phyloP scores from a whole-genome alignment of 2,329 filamentous ascomycete genomes.

The Ploettnerulaceae sp. region DNA sequence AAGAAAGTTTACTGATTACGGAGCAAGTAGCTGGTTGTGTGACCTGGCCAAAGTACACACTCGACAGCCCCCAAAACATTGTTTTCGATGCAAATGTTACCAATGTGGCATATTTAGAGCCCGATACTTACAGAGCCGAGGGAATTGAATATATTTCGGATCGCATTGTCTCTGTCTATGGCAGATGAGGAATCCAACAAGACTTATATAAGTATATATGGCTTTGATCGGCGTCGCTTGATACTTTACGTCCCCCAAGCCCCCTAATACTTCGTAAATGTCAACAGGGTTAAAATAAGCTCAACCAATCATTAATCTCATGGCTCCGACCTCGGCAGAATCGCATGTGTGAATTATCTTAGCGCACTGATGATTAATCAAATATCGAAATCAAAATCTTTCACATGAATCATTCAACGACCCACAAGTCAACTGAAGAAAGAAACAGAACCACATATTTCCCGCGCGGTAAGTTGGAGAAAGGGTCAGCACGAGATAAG shows the following conservation, averaged over 20 bases:
- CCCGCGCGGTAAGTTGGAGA: constrained; percentile 15
- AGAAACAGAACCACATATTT: constrained; percentile 10
- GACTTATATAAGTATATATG: too few relatives aligned
- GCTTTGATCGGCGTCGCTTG: too few relatives aligned
- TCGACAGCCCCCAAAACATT: constrained; percentile 38
- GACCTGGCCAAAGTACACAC: constrained; percentile 44
- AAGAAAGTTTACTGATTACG: too few relatives aligned
- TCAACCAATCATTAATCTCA: too few relatives aligned
- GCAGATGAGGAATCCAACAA: too few relatives aligned
- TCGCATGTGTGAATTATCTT: not conserved
- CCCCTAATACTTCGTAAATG: too few relatives aligned
- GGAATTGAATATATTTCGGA: constrained; percentile 22
- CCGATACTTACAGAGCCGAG: constrained; percentile 42
- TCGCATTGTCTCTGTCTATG: constrained; percentile 7
- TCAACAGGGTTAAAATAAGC: too few relatives aligned
- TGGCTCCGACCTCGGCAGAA: constrained; percentile 6
- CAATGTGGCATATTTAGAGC: constrained; percentile 36
- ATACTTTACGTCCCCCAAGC: too few relatives aligned
- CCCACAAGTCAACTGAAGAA: constrained; percentile 12
- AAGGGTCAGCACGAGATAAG: constrained; percentile 4
- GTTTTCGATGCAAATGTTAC: constrained; percentile 47
- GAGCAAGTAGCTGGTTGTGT: constrained; percentile 17
- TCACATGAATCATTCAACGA: constrained; percentile 18
- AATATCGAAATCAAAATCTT: constrained; percentile 8
- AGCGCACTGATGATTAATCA: not conserved